These are phyloP conservation scores for Trichoderma virens DNA, from an alignment of 495 filamentous ascomycete species.

Conservation along the genomic window DNA sequence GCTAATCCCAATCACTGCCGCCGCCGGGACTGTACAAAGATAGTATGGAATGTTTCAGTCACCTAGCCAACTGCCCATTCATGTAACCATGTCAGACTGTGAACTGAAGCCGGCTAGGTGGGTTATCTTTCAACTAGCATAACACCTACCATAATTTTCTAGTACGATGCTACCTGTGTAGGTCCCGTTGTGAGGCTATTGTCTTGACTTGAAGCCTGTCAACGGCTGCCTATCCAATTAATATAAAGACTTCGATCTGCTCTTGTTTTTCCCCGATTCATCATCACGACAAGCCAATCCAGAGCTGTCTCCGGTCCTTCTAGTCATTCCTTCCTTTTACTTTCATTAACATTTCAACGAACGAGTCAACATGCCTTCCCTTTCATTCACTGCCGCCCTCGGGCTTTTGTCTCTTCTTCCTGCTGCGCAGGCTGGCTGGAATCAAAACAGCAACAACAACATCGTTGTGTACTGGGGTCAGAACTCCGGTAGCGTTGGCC, in stretches of 20 bases:
- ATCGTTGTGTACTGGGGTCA: slow-evolving; percentile 9
- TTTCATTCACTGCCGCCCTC: not conserved
- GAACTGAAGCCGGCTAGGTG: not conserved
- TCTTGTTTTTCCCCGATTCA: not conserved
- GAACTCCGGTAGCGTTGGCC: not conserved
- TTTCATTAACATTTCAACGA: not conserved
- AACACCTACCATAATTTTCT: not conserved
- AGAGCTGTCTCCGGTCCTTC: not conserved
- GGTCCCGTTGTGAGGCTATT: not conserved
- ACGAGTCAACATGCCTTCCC: not conserved
- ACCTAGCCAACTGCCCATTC: not conserved
- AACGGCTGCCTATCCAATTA: not conserved
- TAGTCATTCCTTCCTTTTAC: not conserved
- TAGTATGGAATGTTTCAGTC: not conserved
- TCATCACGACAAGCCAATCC: not conserved
- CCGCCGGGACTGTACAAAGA: not conserved
- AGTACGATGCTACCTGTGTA: not conserved
- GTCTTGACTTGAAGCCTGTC: not conserved
- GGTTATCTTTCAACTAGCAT: not conserved
- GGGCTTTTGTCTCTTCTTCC: slow-evolving; percentile 3
- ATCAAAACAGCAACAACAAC: slow-evolving; percentile 11
- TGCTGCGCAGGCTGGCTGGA: not conserved
- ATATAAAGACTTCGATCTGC: not conserved
- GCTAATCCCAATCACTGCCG: not conserved
- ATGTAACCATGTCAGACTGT: slow-evolving; percentile 1